Percentiles rank a stretch among this genome's conserved stretches.
phyloP scores from a whole-genome alignment of 495 filamentous ascomycete genomes.

The Niebla homalea region DNA sequence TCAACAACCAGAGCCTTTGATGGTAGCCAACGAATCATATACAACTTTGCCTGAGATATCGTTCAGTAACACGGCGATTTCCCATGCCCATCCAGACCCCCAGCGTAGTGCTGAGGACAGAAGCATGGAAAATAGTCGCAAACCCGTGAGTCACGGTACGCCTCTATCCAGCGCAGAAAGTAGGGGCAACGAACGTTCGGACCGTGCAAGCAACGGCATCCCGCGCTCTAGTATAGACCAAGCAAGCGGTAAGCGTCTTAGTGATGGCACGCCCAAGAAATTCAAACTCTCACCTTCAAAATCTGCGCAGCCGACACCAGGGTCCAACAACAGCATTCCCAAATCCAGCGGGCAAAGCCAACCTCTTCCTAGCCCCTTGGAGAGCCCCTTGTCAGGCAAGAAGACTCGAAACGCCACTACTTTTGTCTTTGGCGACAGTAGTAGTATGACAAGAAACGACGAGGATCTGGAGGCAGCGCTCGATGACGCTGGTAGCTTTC shows the following conservation, averaged over 20 bases:
- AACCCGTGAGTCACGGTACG: background rate
- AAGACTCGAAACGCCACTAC: background rate
- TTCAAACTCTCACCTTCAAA: background rate
- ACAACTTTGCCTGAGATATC: background rate
- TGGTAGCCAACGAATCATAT: background rate
- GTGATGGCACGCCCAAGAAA: too few relatives aligned
- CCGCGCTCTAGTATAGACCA: background rate
- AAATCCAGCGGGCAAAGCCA: background rate
- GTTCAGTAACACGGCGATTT: background rate
- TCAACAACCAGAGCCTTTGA: constrained; percentile 7
- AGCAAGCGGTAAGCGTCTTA: too few relatives aligned
- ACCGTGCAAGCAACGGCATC: background rate
- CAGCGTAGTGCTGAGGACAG: background rate
- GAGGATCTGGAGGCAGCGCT: constrained; percentile 13
- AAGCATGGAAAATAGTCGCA: background rate
- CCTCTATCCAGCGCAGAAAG: background rate
- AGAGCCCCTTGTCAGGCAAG: background rate
- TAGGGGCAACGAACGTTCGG: background rate
- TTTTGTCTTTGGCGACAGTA: background rate
- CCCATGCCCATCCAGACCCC: background rate
- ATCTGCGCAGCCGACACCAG: background rate
- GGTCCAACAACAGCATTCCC: background rate
- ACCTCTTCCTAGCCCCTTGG: background rate
- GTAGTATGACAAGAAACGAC: background rate
- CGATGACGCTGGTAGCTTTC: constrained; percentile 15